These are phyloP conservation scores for Codiaeum variegatum DNA, from an alignment of 441 rosid species.

Conservation along the genomic window DNA sequence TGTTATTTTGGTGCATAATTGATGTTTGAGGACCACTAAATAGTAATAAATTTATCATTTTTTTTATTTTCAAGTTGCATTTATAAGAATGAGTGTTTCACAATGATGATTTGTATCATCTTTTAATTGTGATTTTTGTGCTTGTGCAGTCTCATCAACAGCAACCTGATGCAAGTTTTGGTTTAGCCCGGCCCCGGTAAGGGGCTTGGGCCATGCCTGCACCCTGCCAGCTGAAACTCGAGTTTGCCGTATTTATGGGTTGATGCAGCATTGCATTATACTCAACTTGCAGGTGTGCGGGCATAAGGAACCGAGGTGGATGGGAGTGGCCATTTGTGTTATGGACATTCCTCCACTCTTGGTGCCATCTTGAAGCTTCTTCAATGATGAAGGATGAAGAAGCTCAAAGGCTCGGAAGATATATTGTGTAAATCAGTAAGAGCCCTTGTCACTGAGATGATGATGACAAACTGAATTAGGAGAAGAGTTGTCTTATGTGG, in stretches of 20 bases:
- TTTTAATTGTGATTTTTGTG: background rate
- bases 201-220: slow-evolving; percentile 96
- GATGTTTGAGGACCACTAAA: too few relatives aligned
- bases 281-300: slow-evolving; percentile 57
- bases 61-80: background rate
- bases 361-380: slow-evolving; percentile 38
- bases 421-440: slow-evolving; percentile 15
- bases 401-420: slow-evolving; percentile 29
- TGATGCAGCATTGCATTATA: slow-evolving; percentile 14
- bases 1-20: too few relatives aligned
- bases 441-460: slow-evolving; percentile 26
- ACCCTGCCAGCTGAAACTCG: slow-evolving; percentile 49
- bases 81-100: background rate
- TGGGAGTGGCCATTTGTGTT: slow-evolving; percentile 18
- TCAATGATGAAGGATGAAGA: slow-evolving; percentile 27
- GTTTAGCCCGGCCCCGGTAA: slow-evolving; percentile 93
- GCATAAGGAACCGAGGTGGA: slow-evolving; percentile 51
- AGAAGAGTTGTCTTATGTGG: slow-evolving; percentile 22
- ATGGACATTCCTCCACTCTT: slow-evolving; percentile 32
- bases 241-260: slow-evolving; percentile 27
- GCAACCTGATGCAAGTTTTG: slow-evolving; percentile 71
- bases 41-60: too few relatives aligned
- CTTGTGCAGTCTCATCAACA: slow-evolving; percentile 56
- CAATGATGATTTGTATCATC: slow-evolving; percentile 4
- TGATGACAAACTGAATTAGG: slow-evolving; percentile 23